Conservation (phyloP, 2,329 filamentous ascomycete species). For the Stagonosporopsis rhizophila region DNA sequence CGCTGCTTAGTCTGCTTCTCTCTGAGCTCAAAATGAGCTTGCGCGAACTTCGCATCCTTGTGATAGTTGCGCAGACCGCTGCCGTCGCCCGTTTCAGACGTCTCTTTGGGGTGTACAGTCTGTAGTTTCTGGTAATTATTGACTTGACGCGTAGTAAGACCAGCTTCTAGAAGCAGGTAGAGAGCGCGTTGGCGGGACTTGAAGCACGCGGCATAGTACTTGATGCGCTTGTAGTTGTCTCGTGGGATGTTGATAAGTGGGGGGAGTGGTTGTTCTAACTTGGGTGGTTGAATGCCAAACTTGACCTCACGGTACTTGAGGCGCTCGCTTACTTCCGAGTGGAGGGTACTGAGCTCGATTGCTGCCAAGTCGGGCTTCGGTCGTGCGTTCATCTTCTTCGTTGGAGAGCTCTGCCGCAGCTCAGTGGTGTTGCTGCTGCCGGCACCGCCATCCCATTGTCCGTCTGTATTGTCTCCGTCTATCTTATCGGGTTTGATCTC, state of each 20-base stretch:
- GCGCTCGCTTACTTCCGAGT: slow-evolving; percentile 38
- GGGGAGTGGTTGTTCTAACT: slow-evolving; percentile 31
- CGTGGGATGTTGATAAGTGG: slow-evolving; percentile 43
- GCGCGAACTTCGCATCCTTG: slow-evolving; percentile 32
- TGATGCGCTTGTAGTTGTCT: slow-evolving; percentile 25
- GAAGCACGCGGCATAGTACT: slow-evolving; percentile 44
- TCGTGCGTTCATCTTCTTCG: slow-evolving; percentile 24
- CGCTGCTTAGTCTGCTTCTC: slow-evolving; percentile 33
- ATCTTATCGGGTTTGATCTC: neutral
- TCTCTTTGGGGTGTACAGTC: slow-evolving; percentile 29
- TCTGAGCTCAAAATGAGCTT: slow-evolving; percentile 22
- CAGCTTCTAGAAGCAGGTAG: slow-evolving; percentile 41
- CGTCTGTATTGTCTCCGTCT: neutral
- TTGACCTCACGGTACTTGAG: slow-evolving; percentile 43
- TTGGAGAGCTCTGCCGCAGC: slow-evolving; percentile 24
- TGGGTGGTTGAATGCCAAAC: slow-evolving; percentile 40
- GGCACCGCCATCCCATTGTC: neutral
- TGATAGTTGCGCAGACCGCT: slow-evolving; percentile 36
- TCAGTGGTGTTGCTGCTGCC: slow-evolving; percentile 14
- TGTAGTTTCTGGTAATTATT: slow-evolving; percentile 38
- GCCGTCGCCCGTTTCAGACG: slow-evolving; percentile 23
- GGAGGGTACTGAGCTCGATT: slow-evolving; percentile 28
- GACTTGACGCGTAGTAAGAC: slow-evolving; percentile 37
- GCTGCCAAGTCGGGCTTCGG: slow-evolving; percentile 35
- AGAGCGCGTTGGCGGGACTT: slow-evolving; percentile 41